Base-by-base conservation (phyloP, 148 eudicot species). In the Vaccinium corymbosum region DNA sequence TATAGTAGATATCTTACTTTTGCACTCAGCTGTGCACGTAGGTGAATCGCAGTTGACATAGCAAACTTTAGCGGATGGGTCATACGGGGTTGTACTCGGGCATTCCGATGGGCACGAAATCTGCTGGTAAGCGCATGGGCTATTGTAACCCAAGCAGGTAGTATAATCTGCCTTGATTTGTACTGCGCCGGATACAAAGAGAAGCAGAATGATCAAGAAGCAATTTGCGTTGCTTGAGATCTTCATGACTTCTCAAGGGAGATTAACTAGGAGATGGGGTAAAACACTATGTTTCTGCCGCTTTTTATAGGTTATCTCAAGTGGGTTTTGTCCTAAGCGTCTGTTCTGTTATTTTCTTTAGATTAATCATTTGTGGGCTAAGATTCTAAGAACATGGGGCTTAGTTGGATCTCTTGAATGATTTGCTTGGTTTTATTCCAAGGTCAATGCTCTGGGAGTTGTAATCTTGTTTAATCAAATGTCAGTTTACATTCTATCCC, bases 11-110 rank as follows among this genome's bases (percentile, higher is more conserved):
- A 20, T 48, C 91, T 84, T 80, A 92, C 94, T 83, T 90, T 85
- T 89, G 89, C 95, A 94, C 80, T 81, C 89, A 12, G 95, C 86
- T 85, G 86, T 84, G 91, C 97, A 93, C 15, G 83, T 80, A 0
- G 94, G 95, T 12, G 91, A 89, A 53, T 86, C 7, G 74, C 97
- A 95, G 85, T 90, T 81, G 57, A 92, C 75, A 62, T 81, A 85
- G 80, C 98, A 95, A 81, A 87, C 95, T 86, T 93, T 94, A 82
- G 91, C 90, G 73, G 87, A 87, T 1, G 92, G 90, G 71, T 87
- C 84, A 6, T 38, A 84, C 3, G 98, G 91, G n/a, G 48, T 35
- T 11, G 75, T 20, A 0, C 87, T 64, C 1, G 97, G 98, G 85
- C 98, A 95, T 76, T 95, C 88, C 0, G 3, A 64, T 9, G 98